These are phyloP conservation scores for Botryosphaeria dothidea DNA, from an alignment of 2,329 filamentous ascomycete species.

Conservation along the genomic window DNA sequence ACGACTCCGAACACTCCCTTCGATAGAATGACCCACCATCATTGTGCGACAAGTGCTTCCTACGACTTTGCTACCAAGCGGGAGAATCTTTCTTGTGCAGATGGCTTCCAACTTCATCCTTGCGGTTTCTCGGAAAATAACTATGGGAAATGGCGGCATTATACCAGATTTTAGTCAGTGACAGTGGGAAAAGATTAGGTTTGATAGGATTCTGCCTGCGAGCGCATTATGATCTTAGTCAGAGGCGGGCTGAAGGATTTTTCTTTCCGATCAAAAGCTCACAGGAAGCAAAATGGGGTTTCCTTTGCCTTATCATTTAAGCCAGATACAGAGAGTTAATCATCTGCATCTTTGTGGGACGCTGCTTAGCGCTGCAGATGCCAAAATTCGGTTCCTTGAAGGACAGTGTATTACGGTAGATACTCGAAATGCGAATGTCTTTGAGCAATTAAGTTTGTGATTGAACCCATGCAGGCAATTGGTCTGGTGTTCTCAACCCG, in stretches of 20 bases:
- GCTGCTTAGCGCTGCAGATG: neutral
- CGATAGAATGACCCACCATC: too few species aligned
- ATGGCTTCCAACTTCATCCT: neutral
- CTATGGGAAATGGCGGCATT: too few species aligned
- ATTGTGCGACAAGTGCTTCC: too few species aligned
- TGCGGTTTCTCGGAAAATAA: neutral
- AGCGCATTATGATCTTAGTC: too few species aligned
- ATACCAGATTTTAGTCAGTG: too few species aligned
- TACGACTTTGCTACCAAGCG: neutral
- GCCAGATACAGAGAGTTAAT: neutral
- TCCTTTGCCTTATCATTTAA: neutral
- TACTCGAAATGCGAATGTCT: neutral
- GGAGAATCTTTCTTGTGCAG: neutral
- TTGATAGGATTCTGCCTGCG: too few species aligned
- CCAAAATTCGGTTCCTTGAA: neutral
- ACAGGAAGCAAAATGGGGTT: neutral
- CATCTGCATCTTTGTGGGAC: conserved; percentile 3
- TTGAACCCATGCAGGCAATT: too few species aligned
- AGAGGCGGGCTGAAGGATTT: too few species aligned
- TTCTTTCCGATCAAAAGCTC: neutral
- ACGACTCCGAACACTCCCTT: neutral
- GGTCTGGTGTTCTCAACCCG: too few species aligned
- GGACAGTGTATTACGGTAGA: neutral
- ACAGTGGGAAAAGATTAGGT: too few species aligned
- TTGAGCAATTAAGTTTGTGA: too few species aligned